Base-by-base conservation (phyloP, 75 land plant species). In the Cupressus sempervirens region DNA sequence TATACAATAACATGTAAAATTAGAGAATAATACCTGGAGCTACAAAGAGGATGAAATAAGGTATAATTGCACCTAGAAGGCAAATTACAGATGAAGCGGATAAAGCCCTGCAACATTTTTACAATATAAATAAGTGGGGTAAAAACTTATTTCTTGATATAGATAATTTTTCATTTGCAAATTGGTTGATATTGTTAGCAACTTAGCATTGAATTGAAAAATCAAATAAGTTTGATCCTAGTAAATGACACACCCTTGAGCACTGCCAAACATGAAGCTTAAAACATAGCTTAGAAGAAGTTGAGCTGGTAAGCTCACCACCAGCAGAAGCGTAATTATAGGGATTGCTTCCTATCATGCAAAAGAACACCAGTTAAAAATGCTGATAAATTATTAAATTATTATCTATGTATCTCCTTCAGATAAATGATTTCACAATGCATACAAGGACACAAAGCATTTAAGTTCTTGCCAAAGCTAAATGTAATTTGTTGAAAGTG, bases 201-300 rank as follows among this genome's bases (percentile, higher is more conserved):
- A 6, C 26, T 9, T 36, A 77, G n/a, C n/a, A 20, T 18, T 45
- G 7, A 23, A 41, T 43, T 48, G 45, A 81, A 30, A 85, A 20
- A 50, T 38, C 13, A 73, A 36, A 70, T 58, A 41, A 77, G 40
- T 58, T 41, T 23, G 35, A 26, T 50, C 5, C 18, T 34, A 48
- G 74, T 53, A 84, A 53, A 36, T 36, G 62, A 84, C 86, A 52
- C 77, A 87, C 88, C 85, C 18, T 30, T 52, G 67, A 77, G 88
- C 88, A n/a, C 52, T 87, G 53, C 43, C n/a, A 79, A 87, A 87
- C 43, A 45, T 52, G 87, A 87, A 87, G 79, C 82, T 87, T 30
- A 87, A 82, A 72, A 85, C 34, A 65, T 87, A 87, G 75, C 87
- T 76, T 75, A 73, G 65, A 76, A 87, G 77, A 23, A 84, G 76